Base-by-base conservation (phyloP, 2,329 filamentous ascomycete genomes). In the Arachnomyces sp. region DNA sequence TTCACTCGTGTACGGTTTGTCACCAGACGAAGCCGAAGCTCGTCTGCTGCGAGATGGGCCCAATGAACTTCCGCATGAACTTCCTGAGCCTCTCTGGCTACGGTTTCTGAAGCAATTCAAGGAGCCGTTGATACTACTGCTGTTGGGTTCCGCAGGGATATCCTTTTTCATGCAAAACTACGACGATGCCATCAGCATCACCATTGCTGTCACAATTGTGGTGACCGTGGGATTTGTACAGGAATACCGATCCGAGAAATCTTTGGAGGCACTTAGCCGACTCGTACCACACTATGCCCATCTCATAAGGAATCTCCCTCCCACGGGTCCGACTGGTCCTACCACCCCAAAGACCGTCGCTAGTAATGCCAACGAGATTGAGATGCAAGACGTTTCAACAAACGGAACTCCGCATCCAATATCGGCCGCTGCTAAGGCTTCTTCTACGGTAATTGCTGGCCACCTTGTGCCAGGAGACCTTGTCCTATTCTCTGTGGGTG, bases 231-330 rank as follows among this genome's bases (percentile, higher is more conserved):
- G 90, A 2, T 98, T 98, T 53, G 80, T 96, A 38, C 92, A 98
- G 60, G 92, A 98, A 65, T 98, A 98, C 62, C 77, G 92, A 44
- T 96, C 92, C 6, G 92, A 98, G 61, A 93, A 98, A 65, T 96
- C 90, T 2, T 80, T 98, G 50, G 92, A 98, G 63, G 92, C 92
- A 14, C 71, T 98, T 51, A 95, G 85, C 57, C 86, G 92, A 53
- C 71, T 98, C 17, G 90, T 98, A 0, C 93, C 92, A 18, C 93
- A 96, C 60, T 87, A 89, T 60, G 92, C 93, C 21, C 89, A 98
- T 66, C 72, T 96, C n/a, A 86, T 98, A 44, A 82, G 93, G 46
- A 73, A 74, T 38, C 44, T 62, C 7, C 56, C 60, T 17, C 43
- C 53, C 7, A 40, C 38, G 14, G 51, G 51, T 33, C 39, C 39